Evolutionary conservation across 2,329 filamentous ascomycete genomes (phyloP), one percentile per base, ranked within the genome.

Genomic region (Ceratocystis albifundus): DNA sequence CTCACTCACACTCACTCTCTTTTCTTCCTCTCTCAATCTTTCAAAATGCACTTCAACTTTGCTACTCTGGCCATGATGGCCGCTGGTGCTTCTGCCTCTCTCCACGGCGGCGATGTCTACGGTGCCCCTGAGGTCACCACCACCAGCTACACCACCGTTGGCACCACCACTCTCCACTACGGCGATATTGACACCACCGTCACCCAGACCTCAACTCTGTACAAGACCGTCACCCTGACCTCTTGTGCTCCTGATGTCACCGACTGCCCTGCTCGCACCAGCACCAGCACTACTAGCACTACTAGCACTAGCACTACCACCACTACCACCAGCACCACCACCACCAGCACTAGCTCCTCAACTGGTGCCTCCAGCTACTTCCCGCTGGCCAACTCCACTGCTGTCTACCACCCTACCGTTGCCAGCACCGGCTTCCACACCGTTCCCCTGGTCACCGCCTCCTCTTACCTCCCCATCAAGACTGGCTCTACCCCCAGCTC

Each of bases 141-240:
- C 41, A 59, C n/a, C 57, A 20, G 57, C 64, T 59, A 59, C 55
- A 59, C 64, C 63, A 50, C 36, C 44, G 65, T 45, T 4, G 55
- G 17, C 25, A 59, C 15, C 61, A 61, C 48, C 48, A 53, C 61
- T 41, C 46, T 48, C 32, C 46, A 45, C 48, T 66, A 63, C 48
- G 67, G 25, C 36, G 57, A 61, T 22, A 30, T 44, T 46, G 67
- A 66, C 53, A 57, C 32, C 41, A 69, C 66, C 57, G 66, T 65
- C 25, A 68, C 68, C 44, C 65, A 65, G 50, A 68, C 68, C 53
- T 67, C 65, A 22, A 69, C 68, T 62, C 55, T 66, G 57, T 68
- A 64, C 63, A 68, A 67, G 64, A 69, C 68, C 25, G 46, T 69
- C 61, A 69, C 68, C 25, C 65, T 69, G 22, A 69, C 68, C 20